Percentiles rank a stretch among this genome's conserved stretches.
These are phyloP conservation scores for rapeseed (Brassica napus) DNA, from an alignment of 345 rosid species.

Conservation along the genomic window Da-Ae NC_063435.1:7549001-7549500, in stretches of 20 bases:
- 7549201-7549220: conserved; percentile 71
- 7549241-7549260: background rate
- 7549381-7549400: conserved; percentile 55
- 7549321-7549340: background rate
- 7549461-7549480: conserved; percentile 27
- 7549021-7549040: conserved; percentile 29
- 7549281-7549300: background rate
- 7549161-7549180: conserved; percentile 65
- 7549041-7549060: conserved; percentile 48
- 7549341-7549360: conserved; percentile 40
- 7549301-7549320: background rate
- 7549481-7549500: background rate
- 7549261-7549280: background rate
- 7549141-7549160: conserved; percentile 57
- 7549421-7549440: conserved; percentile 12
- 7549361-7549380: conserved; percentile 49
- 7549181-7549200: conserved; percentile 28
- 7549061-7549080: conserved; percentile 62
- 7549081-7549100: conserved; percentile 67
- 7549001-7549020: background rate
- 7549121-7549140: conserved; percentile 48
- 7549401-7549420: conserved; percentile 51
- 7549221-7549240: conserved; percentile 28
- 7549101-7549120: conserved; percentile 71
- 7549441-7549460: conserved; percentile 16